Percentiles rank a stretch among this genome's conserved stretches.
Evolutionary conservation across 805 yeast species (phyloP).

Genomic region (Isabelozyma gotoi): DNA sequence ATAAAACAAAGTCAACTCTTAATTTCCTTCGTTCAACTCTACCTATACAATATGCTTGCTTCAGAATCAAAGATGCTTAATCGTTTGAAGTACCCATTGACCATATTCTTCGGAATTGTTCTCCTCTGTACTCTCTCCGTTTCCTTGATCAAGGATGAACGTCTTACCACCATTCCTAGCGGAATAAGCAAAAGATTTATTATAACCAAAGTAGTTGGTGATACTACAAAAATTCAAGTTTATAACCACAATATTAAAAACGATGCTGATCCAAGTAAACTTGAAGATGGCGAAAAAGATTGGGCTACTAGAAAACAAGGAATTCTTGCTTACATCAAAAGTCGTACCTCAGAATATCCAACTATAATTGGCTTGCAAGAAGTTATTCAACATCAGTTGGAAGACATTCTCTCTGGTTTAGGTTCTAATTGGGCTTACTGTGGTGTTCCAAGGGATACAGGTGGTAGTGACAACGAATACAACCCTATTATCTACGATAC

Average conservation of each 20-base stretch:
- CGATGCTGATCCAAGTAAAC: not conserved
- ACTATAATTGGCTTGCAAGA: slow-evolving; percentile 9
- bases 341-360: slow-evolving; percentile 1
- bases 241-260: not conserved
- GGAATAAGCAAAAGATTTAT: no score
- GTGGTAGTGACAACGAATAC: slow-evolving; percentile 3
- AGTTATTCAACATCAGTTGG: slow-evolving; percentile 7
- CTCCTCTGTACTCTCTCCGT: not conserved
- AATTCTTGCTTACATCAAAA: slow-evolving; percentile 2
- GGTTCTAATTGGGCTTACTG: slow-evolving; percentile 4
- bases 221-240: not conserved
- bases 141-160: not conserved
- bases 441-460: slow-evolving; percentile 6
- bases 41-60: no score
- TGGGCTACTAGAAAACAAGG: slow-evolving; percentile 5
- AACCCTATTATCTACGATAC: slow-evolving; percentile 5
- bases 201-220: not conserved
- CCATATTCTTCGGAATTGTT: not conserved
- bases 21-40: not conserved
- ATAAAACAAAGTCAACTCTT: no score
- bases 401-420: slow-evolving; percentile 6
- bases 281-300: slow-evolving; percentile 3
- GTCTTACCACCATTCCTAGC: not conserved
- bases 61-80: not conserved
- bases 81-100: not conserved